Base-by-base conservation (phyloP, 768 basidiomycete species). In the Tylopilus felleus region DNA sequence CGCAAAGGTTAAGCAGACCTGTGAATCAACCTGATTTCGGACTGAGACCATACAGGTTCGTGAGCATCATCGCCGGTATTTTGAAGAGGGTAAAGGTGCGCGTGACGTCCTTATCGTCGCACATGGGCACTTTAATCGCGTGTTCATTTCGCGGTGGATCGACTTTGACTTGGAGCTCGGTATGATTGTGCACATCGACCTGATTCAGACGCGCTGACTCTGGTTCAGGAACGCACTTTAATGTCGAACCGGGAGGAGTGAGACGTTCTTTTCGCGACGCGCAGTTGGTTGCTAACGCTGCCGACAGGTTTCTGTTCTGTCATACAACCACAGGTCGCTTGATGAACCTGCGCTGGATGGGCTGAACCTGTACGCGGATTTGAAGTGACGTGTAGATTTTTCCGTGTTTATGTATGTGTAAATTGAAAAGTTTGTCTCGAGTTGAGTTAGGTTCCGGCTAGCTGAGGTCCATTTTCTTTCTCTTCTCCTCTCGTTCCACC, bases 61-160 rank as follows among this genome's bases (percentile, higher is more conserved):
- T 12, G 82, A 87, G 63, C 81, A 87, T 64, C 90, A 93, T 62
- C 77, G 78, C 51, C 69, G 80, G 60, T 90, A 87, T 67, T 75
- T 80, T 43, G 88, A 90, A 60, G 80, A 86, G 45, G 82, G 83
- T 1, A 72, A 77, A 17, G 78, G 85, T 50, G 78, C 80, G 21
- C 80, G 88, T 21, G 93, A 97, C 62, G 86, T 93, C 10, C 79
- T 95, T 54, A 87, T 98, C 63, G 83, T 98, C 55, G 90, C 93
- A 1, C 95, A 98, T 69, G 93, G 89, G 1, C 88, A 93, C 70
- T 82, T 83, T 68, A 90, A 80, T 50, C 81, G 88, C 38, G 80
- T 81, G 44, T 75, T 93, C 61, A 87, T 94, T 49, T 75, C 90
- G 14, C 86, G 93, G 44, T 96, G 93, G 93, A 82, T 89, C 57